Evolutionary conservation across 2,329 filamentous ascomycete genomes (phyloP).

Genomic region (Pseudocercospora eumusae): DNA sequence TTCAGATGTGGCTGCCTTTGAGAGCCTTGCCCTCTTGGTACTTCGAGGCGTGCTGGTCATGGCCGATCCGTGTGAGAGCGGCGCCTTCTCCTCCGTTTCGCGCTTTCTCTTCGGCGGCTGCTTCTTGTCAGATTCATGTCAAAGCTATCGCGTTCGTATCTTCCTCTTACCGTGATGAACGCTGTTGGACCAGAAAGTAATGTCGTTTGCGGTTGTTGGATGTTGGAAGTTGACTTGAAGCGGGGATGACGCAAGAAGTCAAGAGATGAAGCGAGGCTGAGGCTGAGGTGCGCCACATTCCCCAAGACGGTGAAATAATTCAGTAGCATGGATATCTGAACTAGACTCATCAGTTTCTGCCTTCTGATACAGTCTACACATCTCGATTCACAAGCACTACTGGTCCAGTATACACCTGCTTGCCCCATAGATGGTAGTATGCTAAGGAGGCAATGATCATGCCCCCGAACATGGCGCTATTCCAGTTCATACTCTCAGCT

Average conservation of each 20-base stretch:
- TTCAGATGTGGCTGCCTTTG: not conserved
- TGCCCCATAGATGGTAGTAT: constrained; percentile 25
- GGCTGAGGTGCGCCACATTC: not conserved
- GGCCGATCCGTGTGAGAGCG: not conserved
- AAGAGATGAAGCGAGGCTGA: not conserved
- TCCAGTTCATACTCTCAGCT: constrained; percentile 12
- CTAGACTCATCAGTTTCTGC: not conserved
- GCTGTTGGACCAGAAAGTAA: not conserved
- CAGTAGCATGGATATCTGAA: not conserved
- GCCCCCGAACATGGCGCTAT: constrained; percentile 25
- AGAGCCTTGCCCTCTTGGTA: not conserved
- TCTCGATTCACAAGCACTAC: constrained; percentile 25
- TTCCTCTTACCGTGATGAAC: not conserved
- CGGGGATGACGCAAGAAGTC: not conserved
- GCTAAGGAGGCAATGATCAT: constrained; percentile 21
- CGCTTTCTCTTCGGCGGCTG: not conserved
- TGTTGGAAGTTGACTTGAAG: not conserved
- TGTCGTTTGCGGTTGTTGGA: not conserved
- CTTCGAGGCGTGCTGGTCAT: not conserved
- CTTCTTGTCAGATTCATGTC: not conserved
- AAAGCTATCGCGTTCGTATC: not conserved
- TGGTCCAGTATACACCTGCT: constrained; percentile 26
- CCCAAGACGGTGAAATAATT: not conserved
- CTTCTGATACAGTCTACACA: not conserved
- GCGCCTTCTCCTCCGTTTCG: not conserved